Conservation (phyloP, 768 basidiomycete genomes). For the Podaxis sp. region DNA sequence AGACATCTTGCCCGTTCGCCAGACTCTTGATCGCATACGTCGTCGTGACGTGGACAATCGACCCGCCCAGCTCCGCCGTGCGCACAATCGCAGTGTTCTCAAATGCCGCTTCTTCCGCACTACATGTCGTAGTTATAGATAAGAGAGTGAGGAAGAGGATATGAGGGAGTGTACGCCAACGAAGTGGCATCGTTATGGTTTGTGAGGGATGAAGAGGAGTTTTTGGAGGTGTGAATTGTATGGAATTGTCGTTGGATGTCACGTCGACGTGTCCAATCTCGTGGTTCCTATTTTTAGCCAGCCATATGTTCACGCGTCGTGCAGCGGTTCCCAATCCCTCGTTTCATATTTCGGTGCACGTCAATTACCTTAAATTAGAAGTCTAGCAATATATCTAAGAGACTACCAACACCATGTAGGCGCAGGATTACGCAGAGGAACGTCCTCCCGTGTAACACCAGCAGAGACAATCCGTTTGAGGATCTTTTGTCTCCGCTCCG, state of each 20-base stretch:
- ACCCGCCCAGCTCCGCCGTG: conserved; percentile 86
- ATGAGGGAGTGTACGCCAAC: conserved; percentile 47
- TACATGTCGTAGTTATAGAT: conserved; percentile 35
- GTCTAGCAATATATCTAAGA: conserved; percentile 17
- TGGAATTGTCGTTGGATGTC: conserved; percentile 11
- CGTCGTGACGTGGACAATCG: conserved; percentile 85
- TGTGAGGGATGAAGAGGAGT: conserved; percentile 21
- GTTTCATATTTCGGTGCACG: neutral
- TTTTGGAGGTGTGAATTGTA: conserved; percentile 1
- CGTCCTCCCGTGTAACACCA: conserved; percentile 75
- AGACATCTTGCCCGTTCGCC: conserved; percentile 56
- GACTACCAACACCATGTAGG: conserved; percentile 79
- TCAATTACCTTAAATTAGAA: conserved; percentile 15
- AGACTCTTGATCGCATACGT: conserved; percentile 83
- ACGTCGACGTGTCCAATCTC: conserved; percentile 29
- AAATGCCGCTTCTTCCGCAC: conserved; percentile 48
- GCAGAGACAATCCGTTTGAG: conserved; percentile 80
- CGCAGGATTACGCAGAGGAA: conserved; percentile 71
- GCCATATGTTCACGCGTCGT: neutral
- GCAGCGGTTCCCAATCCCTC: neutral
- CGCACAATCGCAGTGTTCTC: conserved; percentile 91
- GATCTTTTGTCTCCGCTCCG: conserved; percentile 62
- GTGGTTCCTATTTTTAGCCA: conserved; percentile 20
- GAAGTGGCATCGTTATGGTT: conserved; percentile 39
- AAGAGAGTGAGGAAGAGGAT: conserved; percentile 38